A percentile compares a stretch with the other conserved stretches of the same genome.
Evolutionary conservation across 2,329 filamentous ascomycete genomes (phyloP).

Genomic region (Aspergillus ochraceoroseus): DNA sequence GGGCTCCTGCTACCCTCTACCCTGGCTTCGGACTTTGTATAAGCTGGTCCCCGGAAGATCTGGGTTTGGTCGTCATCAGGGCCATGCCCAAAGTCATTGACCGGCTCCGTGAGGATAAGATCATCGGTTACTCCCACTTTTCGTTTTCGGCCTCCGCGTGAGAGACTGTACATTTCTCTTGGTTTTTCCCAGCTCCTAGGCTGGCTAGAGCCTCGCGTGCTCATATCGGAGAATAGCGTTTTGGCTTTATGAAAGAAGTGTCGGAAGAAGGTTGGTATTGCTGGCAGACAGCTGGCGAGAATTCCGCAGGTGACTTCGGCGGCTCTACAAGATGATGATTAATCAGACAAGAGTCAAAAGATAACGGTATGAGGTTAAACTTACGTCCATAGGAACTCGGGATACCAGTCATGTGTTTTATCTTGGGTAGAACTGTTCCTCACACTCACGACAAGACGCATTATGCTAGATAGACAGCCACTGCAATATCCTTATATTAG

Average conservation of each 20-base stretch:
- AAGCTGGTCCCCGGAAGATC: constrained; percentile 13
- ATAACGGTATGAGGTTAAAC: not conserved
- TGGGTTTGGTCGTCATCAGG: constrained; percentile 7
- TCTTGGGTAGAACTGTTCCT: constrained; percentile 16
- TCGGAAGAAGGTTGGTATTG: constrained; percentile 23
- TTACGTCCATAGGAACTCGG: constrained; percentile 27
- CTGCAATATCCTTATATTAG: constrained; percentile 9
- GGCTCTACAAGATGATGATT: constrained; percentile 10
- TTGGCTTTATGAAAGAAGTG: constrained; percentile 20
- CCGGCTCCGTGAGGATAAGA: constrained; percentile 4
- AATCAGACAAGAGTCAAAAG: not conserved
- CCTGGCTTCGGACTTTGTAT: constrained; percentile 14
- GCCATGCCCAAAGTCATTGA: constrained; percentile 6
- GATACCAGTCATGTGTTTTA: constrained; percentile 25
- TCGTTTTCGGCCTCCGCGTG: constrained; percentile 2
- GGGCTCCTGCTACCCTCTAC: constrained; percentile 5
- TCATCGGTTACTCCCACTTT: not conserved
- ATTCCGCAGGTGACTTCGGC: constrained; percentile 27
- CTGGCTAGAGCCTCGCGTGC: not conserved
- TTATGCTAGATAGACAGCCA: constrained; percentile 24
- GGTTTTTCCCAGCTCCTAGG: constrained; percentile 4
- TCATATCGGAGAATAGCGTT: constrained; percentile 8
- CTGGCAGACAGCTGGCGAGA: constrained; percentile 24
- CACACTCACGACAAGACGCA: constrained; percentile 24
- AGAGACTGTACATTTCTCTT: constrained; percentile 1